Evolutionary conservation across 2,329 filamentous ascomycete genomes (phyloP).

Genomic region (Paramyrothecium roridum): DNA sequence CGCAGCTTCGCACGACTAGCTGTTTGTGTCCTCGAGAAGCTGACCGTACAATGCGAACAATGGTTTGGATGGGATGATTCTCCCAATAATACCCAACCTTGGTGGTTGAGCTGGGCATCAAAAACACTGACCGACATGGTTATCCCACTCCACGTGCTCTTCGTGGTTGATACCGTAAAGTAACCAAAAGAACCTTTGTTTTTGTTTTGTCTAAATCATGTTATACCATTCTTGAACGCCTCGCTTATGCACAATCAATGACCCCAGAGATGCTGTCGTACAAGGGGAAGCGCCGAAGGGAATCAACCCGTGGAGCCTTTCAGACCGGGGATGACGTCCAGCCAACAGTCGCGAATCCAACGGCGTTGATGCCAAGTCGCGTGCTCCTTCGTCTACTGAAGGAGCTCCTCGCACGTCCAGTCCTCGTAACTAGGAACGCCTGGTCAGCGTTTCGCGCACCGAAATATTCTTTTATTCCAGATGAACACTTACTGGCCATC

Average conservation of each 20-base stretch:
- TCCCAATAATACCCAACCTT: too few species aligned
- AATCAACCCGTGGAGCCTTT: not conserved
- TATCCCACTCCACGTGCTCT: too few species aligned
- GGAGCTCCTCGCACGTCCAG: constrained; percentile 96
- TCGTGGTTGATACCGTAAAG: not conserved
- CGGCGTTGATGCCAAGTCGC: not conserved
- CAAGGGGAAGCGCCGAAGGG: not conserved
- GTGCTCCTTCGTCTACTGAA: constrained; percentile 48
- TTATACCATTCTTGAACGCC: constrained; percentile 21
- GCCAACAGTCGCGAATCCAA: not conserved
- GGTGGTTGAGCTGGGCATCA: too few species aligned
- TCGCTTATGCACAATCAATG: constrained; percentile 30
- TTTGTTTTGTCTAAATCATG: not conserved
- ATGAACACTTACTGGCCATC: constrained; percentile 78
- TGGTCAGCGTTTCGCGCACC: constrained; percentile 7
- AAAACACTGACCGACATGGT: too few species aligned
- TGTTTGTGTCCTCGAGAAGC: too few species aligned
- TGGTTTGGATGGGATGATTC: too few species aligned
- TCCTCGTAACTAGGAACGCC: constrained; percentile 80
- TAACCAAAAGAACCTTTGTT: not conserved
- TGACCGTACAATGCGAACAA: too few species aligned
- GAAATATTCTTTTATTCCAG: not conserved
- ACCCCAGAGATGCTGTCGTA: constrained; percentile 7
- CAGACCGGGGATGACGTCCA: not conserved
- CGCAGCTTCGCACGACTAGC: too few species aligned